Percentiles rank a stretch among this genome's conserved stretches.
These are phyloP conservation scores for Rhizodiscina lignyota DNA, from an alignment of 495 filamentous ascomycete genomes.

Conservation along the genomic window DNA sequence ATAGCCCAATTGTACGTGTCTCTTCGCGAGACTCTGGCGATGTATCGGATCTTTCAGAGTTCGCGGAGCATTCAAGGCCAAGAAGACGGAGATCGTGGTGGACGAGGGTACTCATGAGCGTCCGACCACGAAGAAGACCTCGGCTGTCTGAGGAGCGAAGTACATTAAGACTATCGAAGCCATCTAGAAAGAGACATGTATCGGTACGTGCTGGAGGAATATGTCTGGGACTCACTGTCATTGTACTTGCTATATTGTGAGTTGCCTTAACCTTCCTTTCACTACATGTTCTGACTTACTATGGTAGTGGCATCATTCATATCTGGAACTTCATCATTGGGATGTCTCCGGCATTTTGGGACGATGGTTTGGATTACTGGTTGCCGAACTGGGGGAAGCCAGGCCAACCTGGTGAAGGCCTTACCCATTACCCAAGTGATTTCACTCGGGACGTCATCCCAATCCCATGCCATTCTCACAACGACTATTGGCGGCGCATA, in stretches of 20 bases:
- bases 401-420: slow-evolving; percentile 27
- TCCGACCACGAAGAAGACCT: too few species aligned
- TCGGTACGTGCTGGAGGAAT: too few species aligned
- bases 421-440: slow-evolving; percentile 56
- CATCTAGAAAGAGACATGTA: too few species aligned
- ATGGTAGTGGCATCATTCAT: slow-evolving; percentile 16
- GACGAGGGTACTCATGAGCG: too few species aligned
- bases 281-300: background rate
- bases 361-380: slow-evolving; percentile 35
- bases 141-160: too few species aligned
- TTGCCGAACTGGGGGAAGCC: slow-evolving; percentile 37
- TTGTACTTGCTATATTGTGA: slow-evolving; percentile 11
- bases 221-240: slow-evolving; percentile 4
- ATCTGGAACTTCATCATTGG: slow-evolving; percentile 32
- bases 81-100: too few species aligned
- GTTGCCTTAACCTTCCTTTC: background rate
- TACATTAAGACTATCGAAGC: too few species aligned
- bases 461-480: slow-evolving; percentile 63
- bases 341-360: slow-evolving; percentile 36
- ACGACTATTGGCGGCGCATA: slow-evolving; percentile 75
- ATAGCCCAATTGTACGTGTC: too few species aligned
- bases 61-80: too few species aligned
- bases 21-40: too few species aligned
- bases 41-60: too few species aligned
- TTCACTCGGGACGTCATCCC: slow-evolving; percentile 55